Base-by-base conservation (phyloP, 2,329 filamentous ascomycete genomes). In the Exophiala aquamarina region DNA sequence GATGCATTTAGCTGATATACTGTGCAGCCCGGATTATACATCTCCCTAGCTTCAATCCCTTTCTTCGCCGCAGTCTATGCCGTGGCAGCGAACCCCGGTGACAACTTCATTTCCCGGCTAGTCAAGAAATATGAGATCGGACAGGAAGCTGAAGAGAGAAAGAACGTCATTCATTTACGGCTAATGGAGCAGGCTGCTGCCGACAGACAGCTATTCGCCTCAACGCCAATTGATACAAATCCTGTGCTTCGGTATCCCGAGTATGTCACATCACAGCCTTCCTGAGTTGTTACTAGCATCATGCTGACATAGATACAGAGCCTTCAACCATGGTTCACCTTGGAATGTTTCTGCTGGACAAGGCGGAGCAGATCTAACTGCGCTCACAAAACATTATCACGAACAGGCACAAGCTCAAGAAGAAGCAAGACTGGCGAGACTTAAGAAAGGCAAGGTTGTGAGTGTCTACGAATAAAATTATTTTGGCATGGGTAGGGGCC, bases 301-400 rank as follows among this genome's bases (percentile, higher is more conserved):
- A 19, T 21, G 49, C 41, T 29, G 29, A 44, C 35, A 17, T 14
- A 19, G 19, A 11, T 49, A 20, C 61, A 86, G 83, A 58, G 70
- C 78, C 55, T 78, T 86, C 68, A 85, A 86, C 62, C 66, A 70
- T 17, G 77, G 79, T 42, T 79, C 79, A 2, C 82, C 82, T 13
- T 82, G 73, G 66, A 87, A 87, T 61, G 76, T 85, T 45, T 69
- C 75, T 23, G 80, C 83, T 34, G 83, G 83, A 41, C 77, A 78
- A 52, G 69, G 70, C 36, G 66, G 74, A 45, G 76, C 75, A 39
- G 76, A 83, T 61, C 69, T 87, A 58, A 77, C 77, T 61, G 64
- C 74, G 42, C 71, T 85, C 45, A 78, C 83, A 49, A 77, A 75
- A 21, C 81, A 85, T 68, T 86, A 84, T 63, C 70, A 82, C 65